Percentiles rank a stretch among this genome's conserved stretches.
These are phyloP conservation scores for Fusarium stilboides DNA, from an alignment of 2,329 filamentous ascomycete genomes.

Conservation along the genomic window DNA sequence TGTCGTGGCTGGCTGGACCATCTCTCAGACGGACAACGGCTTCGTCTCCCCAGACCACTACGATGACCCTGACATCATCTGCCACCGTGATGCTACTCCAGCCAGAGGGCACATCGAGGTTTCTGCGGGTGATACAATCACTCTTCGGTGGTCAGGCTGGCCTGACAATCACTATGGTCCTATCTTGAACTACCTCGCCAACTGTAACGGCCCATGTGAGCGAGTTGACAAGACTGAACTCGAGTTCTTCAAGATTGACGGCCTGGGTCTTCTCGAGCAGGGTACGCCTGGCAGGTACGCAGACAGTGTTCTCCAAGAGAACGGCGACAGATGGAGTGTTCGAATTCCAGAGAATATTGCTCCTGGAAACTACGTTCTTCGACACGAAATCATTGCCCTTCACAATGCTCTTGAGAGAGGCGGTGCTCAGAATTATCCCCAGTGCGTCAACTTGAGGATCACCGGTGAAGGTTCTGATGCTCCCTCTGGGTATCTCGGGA, in stretches of 20 bases:
- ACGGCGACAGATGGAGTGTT: constrained; percentile 67
- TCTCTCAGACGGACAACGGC: constrained; percentile 60
- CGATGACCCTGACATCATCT: constrained; percentile 62
- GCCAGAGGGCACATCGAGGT: constrained; percentile 59
- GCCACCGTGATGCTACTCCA: constrained; percentile 60
- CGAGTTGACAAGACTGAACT: constrained; percentile 59
- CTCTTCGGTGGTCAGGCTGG: constrained; percentile 66
- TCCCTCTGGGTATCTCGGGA: constrained; percentile 55
- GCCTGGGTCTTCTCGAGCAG: constrained; percentile 57
- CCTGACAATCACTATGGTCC: constrained; percentile 65
- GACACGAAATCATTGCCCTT: constrained; percentile 69
- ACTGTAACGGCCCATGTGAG: constrained; percentile 60
- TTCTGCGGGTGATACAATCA: constrained; percentile 62
- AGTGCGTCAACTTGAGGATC: constrained; percentile 67
- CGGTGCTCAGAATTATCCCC: constrained; percentile 67
- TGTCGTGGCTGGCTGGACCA: constrained; percentile 58
- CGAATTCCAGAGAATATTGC: constrained; percentile 64
- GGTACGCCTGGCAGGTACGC: constrained; percentile 57
- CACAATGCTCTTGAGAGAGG: constrained; percentile 61
- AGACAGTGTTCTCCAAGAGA: constrained; percentile 62
- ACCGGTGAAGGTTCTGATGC: constrained; percentile 57
- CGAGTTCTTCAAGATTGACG: constrained; percentile 65
- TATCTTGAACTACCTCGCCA: constrained; percentile 63
- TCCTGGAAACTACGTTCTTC: constrained; percentile 68
- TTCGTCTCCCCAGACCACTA: constrained; percentile 65